Evolutionary conservation across 2,329 filamentous ascomycete genomes (phyloP).

Genomic region (Cytospora schulzeri): DNA sequence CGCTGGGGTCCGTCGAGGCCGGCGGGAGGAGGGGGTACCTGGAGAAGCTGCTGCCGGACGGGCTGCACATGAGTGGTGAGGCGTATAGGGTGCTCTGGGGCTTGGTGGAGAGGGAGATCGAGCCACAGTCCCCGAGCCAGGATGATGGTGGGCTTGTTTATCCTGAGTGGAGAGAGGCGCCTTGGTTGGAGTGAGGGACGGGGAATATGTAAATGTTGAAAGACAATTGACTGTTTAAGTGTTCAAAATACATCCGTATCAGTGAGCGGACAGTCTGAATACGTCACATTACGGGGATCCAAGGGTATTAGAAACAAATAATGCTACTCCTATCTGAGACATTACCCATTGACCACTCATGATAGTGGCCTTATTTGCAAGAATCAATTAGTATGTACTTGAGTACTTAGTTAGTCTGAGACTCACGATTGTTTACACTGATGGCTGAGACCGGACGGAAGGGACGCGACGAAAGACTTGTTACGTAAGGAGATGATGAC

Average conservation of each 20-base stretch:
- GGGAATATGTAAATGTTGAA: no score
- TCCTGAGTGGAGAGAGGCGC: constrained; percentile 50
- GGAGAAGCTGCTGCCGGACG: constrained; percentile 56
- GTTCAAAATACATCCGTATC: background rate
- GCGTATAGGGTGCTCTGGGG: constrained; percentile 57
- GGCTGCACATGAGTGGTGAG: constrained; percentile 58
- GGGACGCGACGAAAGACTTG: background rate
- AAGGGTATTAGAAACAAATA: background rate
- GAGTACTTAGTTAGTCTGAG: background rate
- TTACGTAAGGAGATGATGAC: constrained; percentile 8
- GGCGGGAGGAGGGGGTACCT: constrained; percentile 54
- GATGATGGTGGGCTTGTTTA: constrained; percentile 41
- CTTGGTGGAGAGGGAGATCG: constrained; percentile 50
- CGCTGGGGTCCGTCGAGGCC: constrained; percentile 52
- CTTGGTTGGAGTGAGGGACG: constrained; percentile 30
- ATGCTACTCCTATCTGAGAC: background rate
- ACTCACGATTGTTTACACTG: background rate
- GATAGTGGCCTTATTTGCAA: background rate
- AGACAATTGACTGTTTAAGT: background rate
- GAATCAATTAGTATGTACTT: background rate
- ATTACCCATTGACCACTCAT: background rate
- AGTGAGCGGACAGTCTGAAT: background rate
- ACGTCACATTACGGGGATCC: background rate
- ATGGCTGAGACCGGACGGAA: background rate
- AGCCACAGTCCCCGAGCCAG: constrained; percentile 44